Percentiles rank a stretch among this genome's conserved stretches.
Conservation (phyloP, 768 basidiomycete species). For the Boletus pseudo-olivaceus region DNA sequence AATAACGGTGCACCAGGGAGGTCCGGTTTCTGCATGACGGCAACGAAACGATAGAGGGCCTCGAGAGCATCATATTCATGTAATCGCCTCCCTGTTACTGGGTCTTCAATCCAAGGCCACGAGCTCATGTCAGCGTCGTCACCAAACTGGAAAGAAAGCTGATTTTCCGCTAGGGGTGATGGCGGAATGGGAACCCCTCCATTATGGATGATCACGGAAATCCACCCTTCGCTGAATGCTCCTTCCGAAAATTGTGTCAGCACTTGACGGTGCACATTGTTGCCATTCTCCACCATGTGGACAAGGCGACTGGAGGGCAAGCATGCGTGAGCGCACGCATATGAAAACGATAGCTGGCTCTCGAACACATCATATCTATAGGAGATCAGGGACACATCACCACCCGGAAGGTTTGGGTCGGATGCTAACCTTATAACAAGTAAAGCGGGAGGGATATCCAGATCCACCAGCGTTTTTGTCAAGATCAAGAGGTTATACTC, state of each 20-base stretch:
- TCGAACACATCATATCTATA: conserved; percentile 45
- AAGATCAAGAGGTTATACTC: conserved; percentile 62
- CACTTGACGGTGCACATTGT: conserved; percentile 51
- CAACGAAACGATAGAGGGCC: conserved; percentile 52
- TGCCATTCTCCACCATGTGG: conserved; percentile 60
- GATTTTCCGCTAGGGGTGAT: conserved; percentile 36
- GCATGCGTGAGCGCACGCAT: conserved; percentile 45
- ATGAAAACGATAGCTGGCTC: conserved; percentile 58
- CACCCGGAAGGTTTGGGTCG: neutral
- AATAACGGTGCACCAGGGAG: conserved; percentile 16
- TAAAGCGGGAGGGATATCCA: conserved; percentile 54
- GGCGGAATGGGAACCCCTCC: conserved; percentile 43
- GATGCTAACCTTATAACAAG: conserved; percentile 58
- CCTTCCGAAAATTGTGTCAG: conserved; percentile 42
- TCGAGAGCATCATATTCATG: conserved; percentile 55
- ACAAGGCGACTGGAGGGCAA: conserved; percentile 52
- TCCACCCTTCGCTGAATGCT: conserved; percentile 48
- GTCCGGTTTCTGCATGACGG: conserved; percentile 17
- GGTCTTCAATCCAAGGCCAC: conserved; percentile 50
- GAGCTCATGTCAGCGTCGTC: conserved; percentile 35
- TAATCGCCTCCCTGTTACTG: conserved; percentile 59
- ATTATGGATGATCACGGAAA: conserved; percentile 38
- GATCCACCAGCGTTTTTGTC: conserved; percentile 56
- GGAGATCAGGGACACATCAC: conserved; percentile 9
- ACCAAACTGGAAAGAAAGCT: conserved; percentile 44